phyloP scores from a whole-genome alignment of 345 rosid species.

The Balakata baccata region DNA sequence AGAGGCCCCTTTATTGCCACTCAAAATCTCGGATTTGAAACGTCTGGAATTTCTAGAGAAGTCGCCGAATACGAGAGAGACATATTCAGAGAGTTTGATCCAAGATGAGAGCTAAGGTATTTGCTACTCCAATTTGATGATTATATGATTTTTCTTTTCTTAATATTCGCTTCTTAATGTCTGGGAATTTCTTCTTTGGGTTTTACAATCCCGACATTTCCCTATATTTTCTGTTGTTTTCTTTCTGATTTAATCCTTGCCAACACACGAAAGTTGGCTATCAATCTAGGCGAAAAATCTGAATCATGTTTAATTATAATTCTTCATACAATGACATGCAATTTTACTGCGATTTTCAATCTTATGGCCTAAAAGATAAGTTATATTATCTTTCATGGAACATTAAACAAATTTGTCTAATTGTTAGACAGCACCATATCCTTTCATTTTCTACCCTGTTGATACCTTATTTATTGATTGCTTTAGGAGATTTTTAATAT shows the following conservation, averaged over 20 bases:
- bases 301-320: background rate
- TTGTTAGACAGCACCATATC: no score
- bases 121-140: background rate
- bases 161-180: no score
- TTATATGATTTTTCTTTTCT: background rate
- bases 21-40: background rate
- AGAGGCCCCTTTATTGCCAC: background rate
- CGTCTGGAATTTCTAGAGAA: background rate
- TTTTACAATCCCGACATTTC: background rate
- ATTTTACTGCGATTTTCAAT: no score
- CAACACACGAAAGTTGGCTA: background rate
- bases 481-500: no score
- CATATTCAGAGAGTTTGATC: background rate
- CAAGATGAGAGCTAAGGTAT: constrained; percentile 24
- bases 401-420: no score
- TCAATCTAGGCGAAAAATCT: background rate
- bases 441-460: no score
- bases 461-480: no score
- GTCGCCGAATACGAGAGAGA: background rate
- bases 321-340: no score
- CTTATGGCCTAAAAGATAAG: no score
- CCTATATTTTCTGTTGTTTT: background rate
- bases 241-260: background rate
- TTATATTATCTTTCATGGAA: no score
- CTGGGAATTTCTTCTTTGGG: background rate